Base-by-base conservation (phyloP, 2,329 filamentous ascomycete species). In the Teratosphaeria nubilosa region DNA sequence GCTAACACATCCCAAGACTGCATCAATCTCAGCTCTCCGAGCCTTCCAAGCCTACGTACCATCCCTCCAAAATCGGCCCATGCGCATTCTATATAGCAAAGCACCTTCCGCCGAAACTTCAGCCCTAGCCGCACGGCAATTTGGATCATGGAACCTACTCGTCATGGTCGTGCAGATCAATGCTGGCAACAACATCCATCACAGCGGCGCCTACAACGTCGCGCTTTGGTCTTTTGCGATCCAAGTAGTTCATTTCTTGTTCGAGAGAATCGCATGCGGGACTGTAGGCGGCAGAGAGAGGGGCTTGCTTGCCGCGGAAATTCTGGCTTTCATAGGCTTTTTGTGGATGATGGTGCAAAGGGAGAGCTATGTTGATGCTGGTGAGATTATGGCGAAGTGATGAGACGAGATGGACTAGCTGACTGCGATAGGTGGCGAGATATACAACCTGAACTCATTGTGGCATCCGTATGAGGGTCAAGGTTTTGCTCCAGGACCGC, bases 51-150 rank as follows among this genome's bases (percentile, higher is more conserved):
- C 31, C 20, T 56, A 56, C 37, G 24, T 32, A 16, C 54, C 54
- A 32, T 48, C 54, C 14, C 34, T 50, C 22, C 25, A 25, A 30
- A 22, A 56, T 7, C 54, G 54, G 2, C 24, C 51, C 24, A 56
- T 56, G 54, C 34, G 54, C 22, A 20, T 50, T 6, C 24, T 56
- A 25, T 56, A 56, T 25, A 27, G 13, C 37, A 50, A 32, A 30
- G 34, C 54, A 14, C 14, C 37, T 24, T 51, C 31, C 27, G n/a
- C n/a, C 20, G 37, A 56, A 22, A 50, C 54, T n/a, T 56, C 54
- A 48, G 54, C 37, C n/a, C 54, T 56, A 30, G 54, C 54, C 22
- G 54, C 54, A 25, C 34, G 54, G 11, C 20, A 56, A n/a, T 56
- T 56, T 30, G 54, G 54, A 27, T 27, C 34, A 20, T 56, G 54